Evolutionary conservation across 1,284 basidiomycete genomes (phyloP).

Genomic region (Inonotus obliquus): DNA sequence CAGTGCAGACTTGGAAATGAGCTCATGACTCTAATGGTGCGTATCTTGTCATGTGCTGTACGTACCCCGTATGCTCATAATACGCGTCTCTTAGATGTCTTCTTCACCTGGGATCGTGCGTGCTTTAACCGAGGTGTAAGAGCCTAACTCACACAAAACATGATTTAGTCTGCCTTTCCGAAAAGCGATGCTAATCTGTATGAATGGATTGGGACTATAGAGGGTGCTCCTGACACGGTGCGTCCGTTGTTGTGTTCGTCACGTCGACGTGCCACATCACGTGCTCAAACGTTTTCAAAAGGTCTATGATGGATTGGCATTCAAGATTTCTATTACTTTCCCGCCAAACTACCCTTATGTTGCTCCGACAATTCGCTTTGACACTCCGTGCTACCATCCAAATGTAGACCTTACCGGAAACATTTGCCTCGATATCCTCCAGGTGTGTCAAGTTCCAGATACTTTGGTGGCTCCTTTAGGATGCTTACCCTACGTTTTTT

Average conservation of each 20-base stretch:
- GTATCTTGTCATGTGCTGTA: not conserved
- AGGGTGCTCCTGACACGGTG: conserved; percentile 72
- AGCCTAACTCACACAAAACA: not conserved
- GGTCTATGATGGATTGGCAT: conserved; percentile 74
- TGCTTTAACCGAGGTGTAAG: conserved; percentile 12
- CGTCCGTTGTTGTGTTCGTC: conserved; percentile 24
- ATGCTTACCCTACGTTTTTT: not conserved
- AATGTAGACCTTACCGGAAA: conserved; percentile 78
- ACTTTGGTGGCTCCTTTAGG: conserved; percentile 7
- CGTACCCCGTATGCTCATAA: conserved; percentile 4
- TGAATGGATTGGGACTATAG: conserved; percentile 81
- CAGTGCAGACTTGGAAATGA: conserved; percentile 62
- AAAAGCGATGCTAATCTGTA: conserved; percentile 78
- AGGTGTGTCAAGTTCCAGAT: conserved; percentile 38
- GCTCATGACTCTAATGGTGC: conserved; percentile 80
- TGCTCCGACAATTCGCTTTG: conserved; percentile 74
- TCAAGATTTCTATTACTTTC: conserved; percentile 77
- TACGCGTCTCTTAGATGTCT: conserved; percentile 56
- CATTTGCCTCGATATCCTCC: conserved; percentile 82
- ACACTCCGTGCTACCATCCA: conserved; percentile 81
- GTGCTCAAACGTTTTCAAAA: conserved; percentile 27
- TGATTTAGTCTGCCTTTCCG: conserved; percentile 71
- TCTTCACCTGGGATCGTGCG: conserved; percentile 77
- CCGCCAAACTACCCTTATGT: conserved; percentile 82
- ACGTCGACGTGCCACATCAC: conserved; percentile 19